phyloP scores from a whole-genome alignment of 139 green algal genomes.

The Astrephomene gubernaculifera region DNA sequence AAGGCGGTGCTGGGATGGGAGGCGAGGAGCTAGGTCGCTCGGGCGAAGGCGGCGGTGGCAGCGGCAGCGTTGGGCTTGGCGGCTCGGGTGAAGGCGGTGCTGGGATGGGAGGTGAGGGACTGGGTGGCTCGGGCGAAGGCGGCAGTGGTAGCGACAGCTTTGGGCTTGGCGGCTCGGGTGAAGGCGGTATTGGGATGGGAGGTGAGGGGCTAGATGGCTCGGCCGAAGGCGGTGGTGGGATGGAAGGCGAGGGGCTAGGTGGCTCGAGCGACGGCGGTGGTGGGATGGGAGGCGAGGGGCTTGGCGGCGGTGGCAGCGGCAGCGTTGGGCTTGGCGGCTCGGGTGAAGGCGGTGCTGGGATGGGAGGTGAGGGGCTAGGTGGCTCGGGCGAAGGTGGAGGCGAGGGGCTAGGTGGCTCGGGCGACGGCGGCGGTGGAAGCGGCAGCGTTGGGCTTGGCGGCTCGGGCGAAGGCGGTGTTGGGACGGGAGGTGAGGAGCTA shows the following conservation, averaged over 20 bases:
- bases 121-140: background rate
- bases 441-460: background rate
- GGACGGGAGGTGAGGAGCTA: background rate
- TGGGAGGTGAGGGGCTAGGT: background rate
- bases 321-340: background rate
- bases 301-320: background rate
- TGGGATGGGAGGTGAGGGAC: background rate
- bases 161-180: background rate
- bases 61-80: background rate
- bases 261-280: background rate
- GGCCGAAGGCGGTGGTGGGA: background rate
- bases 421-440: background rate
- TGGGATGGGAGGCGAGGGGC: too few species aligned
- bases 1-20: background rate
- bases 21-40: background rate
- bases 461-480: background rate
- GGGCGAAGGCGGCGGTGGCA: background rate
- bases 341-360: background rate
- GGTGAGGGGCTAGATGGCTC: background rate
- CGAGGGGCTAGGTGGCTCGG: background rate
- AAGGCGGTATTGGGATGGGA: background rate
- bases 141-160: background rate
- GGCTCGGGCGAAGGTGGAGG: background rate
- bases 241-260: background rate
- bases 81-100: background rate